phyloP scores from a whole-genome alignment of 345 rosid species.

The Lepidium africanum region DNA sequence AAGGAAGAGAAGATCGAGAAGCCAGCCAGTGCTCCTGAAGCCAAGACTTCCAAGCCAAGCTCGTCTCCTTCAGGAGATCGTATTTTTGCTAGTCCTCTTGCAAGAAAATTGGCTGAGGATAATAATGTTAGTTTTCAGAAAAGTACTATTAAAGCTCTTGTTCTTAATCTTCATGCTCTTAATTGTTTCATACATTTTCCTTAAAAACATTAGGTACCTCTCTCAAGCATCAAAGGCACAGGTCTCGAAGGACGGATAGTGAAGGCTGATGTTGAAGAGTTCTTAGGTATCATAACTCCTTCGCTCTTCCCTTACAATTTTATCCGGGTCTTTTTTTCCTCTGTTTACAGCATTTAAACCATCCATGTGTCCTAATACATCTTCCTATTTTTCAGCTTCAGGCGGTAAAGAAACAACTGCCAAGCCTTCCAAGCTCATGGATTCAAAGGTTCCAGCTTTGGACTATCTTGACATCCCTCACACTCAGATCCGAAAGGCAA shows the following conservation, averaged over 20 bases:
- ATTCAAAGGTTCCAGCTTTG: slow-evolving; percentile 34
- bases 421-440: slow-evolving; percentile 36
- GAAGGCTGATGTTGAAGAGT: slow-evolving; percentile 92
- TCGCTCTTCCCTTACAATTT: neutral
- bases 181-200: neutral
- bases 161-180: neutral
- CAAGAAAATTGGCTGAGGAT: slow-evolving; percentile 87
- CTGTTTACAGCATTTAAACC: neutral
- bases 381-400: slow-evolving; percentile 47
- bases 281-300: slow-evolving; percentile 50
- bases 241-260: slow-evolving; percentile 85
- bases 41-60: slow-evolving; percentile 46
- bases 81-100: slow-evolving; percentile 84
- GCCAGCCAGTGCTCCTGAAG: slow-evolving; percentile 53
- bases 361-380: slow-evolving; percentile 4
- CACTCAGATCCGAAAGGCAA: slow-evolving; percentile 84
- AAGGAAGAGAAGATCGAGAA: slow-evolving; percentile 51
- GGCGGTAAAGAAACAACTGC: slow-evolving; percentile 55
- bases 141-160: neutral
- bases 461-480: slow-evolving; percentile 83
- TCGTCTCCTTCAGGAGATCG: slow-evolving; percentile 55
- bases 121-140: slow-evolving; percentile 41
- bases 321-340: neutral
- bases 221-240: slow-evolving; percentile 83
- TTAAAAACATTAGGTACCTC: slow-evolving; percentile 48